phyloP scores from a whole-genome alignment of 2,329 filamentous ascomycete species.

The Fusarium brevicatenulatum region DNA sequence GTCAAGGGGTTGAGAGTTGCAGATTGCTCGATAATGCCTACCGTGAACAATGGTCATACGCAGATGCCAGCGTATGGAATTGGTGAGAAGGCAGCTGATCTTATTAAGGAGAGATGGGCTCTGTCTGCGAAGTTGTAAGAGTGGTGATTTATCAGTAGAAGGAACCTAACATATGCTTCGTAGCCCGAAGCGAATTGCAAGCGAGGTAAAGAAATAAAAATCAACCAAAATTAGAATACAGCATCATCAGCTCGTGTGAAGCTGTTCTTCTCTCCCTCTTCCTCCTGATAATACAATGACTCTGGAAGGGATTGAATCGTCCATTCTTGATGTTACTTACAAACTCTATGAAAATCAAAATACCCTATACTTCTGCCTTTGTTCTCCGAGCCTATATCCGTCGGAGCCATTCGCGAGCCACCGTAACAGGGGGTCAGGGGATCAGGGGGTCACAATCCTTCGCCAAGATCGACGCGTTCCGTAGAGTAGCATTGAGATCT shows the following conservation, averaged over 20 bases:
- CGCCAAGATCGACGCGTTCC: conserved; percentile 13
- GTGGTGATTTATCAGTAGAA: neutral
- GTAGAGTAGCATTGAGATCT: conserved; percentile 14
- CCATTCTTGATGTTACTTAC: neutral
- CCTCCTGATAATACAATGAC: neutral
- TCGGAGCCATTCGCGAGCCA: neutral
- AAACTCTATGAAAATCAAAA: neutral
- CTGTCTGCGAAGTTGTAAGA: neutral
- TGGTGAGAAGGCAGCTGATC: conserved; percentile 61
- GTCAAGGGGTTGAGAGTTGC: conserved; percentile 64
- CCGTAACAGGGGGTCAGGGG: neutral
- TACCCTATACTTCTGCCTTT: neutral
- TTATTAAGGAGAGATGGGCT: conserved; percentile 55
- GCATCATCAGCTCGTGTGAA: rapidly evolving
- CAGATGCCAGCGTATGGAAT: conserved; percentile 69
- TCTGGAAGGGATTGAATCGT: too few relatives aligned
- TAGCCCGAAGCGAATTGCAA: too few relatives aligned
- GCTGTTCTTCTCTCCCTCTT: neutral
- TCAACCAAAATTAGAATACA: neutral
- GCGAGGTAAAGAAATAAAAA: neutral
- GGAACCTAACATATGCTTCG: neutral
- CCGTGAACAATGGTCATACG: conserved; percentile 58
- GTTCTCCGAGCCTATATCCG: neutral
- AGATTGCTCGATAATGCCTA: conserved; percentile 63
- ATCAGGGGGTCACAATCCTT: neutral